Evolutionary conservation across 257 asterid genomes (phyloP).

Genomic region (Solanum paucissectum): DNA sequence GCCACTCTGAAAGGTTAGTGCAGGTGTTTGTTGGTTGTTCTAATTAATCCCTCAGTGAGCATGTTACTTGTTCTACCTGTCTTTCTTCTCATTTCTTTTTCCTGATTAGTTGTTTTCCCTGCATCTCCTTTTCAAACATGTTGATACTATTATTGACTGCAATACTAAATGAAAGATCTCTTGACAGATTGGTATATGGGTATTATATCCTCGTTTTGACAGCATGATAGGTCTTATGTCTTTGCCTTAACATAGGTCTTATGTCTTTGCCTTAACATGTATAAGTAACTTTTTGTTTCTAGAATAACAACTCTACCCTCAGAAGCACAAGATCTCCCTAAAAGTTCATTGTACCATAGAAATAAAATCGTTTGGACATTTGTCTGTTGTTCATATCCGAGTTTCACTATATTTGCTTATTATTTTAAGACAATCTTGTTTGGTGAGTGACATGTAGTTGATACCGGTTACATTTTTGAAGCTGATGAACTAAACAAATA

Average conservation of each 20-base stretch:
- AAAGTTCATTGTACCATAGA: neutral
- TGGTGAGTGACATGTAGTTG: neutral
- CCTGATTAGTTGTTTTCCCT: neutral
- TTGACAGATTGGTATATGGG: neutral
- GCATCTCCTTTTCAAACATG: neutral
- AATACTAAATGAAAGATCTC: neutral
- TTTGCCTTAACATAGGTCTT: neutral
- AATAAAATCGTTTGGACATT: neutral
- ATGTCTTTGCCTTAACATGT: neutral
- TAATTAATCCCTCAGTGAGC: neutral
- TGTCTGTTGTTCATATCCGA: neutral
- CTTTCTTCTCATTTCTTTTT: neutral
- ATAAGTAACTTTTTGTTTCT: neutral
- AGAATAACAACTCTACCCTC: neutral
- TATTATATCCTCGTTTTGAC: neutral
- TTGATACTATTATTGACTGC: neutral
- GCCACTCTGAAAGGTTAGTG: slow-evolving; percentile 80
- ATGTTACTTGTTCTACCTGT: neutral
- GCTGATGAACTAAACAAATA: neutral
- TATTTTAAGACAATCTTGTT: neutral
- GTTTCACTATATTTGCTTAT: neutral
- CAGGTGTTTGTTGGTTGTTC: neutral
- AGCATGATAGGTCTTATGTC: neutral
- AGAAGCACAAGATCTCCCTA: neutral
- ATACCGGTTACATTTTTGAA: neutral